phyloP scores from a whole-genome alignment of 202 grass and related monocot species.

The Carex arenaria region DNA sequence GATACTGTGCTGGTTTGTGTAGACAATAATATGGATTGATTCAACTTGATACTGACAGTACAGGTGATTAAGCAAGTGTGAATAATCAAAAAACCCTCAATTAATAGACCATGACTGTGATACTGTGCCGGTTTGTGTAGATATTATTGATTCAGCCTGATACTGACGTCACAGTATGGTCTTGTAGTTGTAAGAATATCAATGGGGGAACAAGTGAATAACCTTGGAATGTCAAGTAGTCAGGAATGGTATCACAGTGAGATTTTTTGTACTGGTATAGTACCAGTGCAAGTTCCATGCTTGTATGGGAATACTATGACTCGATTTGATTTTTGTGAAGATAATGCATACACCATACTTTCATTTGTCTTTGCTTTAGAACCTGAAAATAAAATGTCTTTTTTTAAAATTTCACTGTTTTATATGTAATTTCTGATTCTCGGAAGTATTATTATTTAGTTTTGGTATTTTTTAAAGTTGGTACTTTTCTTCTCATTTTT shows the following conservation, averaged over 20 bases:
- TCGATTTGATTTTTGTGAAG: neutral
- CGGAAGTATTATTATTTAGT: neutral
- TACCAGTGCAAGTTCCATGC: neutral
- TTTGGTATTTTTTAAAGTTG: neutral
- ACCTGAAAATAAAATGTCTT: neutral
- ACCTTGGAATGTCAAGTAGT: neutral
- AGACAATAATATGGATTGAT: too few relatives aligned
- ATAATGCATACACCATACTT: neutral
- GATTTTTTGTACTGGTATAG: neutral
- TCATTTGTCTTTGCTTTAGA: neutral
- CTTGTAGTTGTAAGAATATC: neutral
- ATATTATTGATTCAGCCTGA: neutral
- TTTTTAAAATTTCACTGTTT: neutral
- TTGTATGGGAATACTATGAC: neutral
- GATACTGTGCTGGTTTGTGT: too few relatives aligned
- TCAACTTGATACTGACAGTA: too few relatives aligned
- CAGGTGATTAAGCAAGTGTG: neutral
- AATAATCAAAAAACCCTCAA: neutral
- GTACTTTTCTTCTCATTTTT: neutral
- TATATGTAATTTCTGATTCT: conserved; percentile 15
- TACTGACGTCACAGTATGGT: neutral
- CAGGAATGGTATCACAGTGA: neutral
- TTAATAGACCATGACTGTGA: neutral
- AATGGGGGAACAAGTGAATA: neutral
- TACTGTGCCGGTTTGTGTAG: neutral